These are phyloP conservation scores for Hymenochaete sp. DNA, from an alignment of 1,284 basidiomycete species.

Conservation along the genomic window DNA sequence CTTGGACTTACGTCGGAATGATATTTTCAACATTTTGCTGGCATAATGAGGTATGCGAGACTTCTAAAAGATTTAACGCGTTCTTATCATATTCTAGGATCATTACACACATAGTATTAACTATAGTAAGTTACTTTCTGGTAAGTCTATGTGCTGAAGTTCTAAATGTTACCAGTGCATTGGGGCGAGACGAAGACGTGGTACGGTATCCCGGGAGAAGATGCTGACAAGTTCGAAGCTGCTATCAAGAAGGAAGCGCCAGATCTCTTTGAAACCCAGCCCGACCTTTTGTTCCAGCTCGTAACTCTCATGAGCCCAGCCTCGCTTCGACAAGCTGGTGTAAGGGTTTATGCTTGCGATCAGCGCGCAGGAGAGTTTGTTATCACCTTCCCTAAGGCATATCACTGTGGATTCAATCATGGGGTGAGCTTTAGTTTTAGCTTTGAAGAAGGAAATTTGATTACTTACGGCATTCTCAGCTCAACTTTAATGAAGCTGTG, in stretches of 20 bases:
- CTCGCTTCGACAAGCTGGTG: conserved; percentile 78
- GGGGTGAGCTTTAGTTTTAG: conserved; percentile 52
- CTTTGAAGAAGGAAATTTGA: conserved; percentile 15
- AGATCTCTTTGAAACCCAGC: conserved; percentile 97
- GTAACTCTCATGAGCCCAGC: conserved; percentile 98
- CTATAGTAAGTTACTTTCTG: conserved; percentile 56
- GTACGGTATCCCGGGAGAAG: conserved; percentile 94
- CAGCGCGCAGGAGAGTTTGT: conserved; percentile 98
- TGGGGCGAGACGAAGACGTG: conserved; percentile 99
- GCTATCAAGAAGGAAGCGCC: conserved; percentile 94
- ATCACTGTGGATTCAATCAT: conserved; percentile 98
- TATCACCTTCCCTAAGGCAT: conserved; percentile 95
- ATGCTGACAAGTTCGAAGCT: conserved; percentile 93
- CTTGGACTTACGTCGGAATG: conserved; percentile 99
- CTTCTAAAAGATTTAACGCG: conserved; percentile 8
- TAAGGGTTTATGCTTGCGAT: conserved; percentile 91
- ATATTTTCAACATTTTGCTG: conserved; percentile 99
- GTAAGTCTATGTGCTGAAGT: conserved; percentile 4
- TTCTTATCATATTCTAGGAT: conserved; percentile 44
- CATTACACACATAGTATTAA: conserved; percentile 97
- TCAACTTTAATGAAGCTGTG: conserved; percentile 99
- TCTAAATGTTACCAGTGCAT: conserved; percentile 60
- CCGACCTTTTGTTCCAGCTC: conserved; percentile 93
- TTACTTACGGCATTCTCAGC: conserved; percentile 34
- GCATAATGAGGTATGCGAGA: conserved; percentile 84